Evolutionary conservation across 495 filamentous ascomycete species (phyloP).

Genomic region (Lepraria neglecta): DNA sequence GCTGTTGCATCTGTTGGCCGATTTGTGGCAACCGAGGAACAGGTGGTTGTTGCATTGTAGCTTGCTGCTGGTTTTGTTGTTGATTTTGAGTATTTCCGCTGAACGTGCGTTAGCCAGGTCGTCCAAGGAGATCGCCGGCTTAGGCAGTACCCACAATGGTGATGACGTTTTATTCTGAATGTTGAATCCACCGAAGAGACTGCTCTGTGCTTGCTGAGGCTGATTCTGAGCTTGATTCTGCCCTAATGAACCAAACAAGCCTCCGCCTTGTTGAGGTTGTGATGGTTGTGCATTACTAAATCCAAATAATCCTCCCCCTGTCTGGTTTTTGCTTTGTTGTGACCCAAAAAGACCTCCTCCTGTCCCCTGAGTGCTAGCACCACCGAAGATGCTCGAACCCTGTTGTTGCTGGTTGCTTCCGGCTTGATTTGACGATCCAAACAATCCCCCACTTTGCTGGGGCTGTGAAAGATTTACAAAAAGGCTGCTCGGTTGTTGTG

Average conservation of each 20-base stretch:
- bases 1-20: slow-evolving; percentile 44
- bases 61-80: slow-evolving; percentile 43
- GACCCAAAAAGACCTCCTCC: slow-evolving; percentile 31
- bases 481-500: slow-evolving; percentile 27
- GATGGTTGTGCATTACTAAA: slow-evolving; percentile 15
- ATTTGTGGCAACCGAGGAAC: slow-evolving; percentile 26
- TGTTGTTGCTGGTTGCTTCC: slow-evolving; percentile 29
- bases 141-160: slow-evolving; percentile 18
- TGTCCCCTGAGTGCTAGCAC: slow-evolving; percentile 28
- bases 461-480: slow-evolving; percentile 34
- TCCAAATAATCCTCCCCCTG: slow-evolving; percentile 23
- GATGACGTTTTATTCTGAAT: slow-evolving; percentile 20
- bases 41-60: slow-evolving; percentile 38
- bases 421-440: slow-evolving; percentile 32
- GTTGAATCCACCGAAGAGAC: slow-evolving; percentile 34
- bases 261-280: slow-evolving; percentile 33
- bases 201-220: slow-evolving; percentile 31
- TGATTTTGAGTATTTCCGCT: slow-evolving; percentile 23
- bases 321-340: slow-evolving; percentile 25
- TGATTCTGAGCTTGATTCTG: slow-evolving; percentile 24
- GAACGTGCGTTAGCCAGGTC: background rate
- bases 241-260: slow-evolving; percentile 36
- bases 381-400: slow-evolving; percentile 32
- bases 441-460: slow-evolving; percentile 33
- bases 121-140: background rate